Evolutionary conservation across 306 rosid genomes (phyloP).

Genomic region (Castanospermum australe): DNA sequence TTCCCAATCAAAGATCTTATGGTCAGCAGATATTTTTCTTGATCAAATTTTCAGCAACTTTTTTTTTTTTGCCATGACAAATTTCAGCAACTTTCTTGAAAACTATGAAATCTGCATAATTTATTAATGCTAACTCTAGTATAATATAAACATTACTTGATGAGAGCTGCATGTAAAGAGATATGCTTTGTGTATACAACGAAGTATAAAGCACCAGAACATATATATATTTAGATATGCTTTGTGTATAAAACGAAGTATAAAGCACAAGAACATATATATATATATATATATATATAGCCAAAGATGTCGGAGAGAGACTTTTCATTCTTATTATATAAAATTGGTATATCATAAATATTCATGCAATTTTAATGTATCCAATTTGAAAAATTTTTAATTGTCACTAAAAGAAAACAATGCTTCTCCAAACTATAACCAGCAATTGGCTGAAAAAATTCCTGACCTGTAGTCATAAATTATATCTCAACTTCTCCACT

Average conservation of each 20-base stretch:
- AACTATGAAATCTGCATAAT: not conserved
- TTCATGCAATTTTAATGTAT: not conserved
- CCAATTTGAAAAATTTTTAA: not conserved
- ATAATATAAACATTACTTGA: not conserved
- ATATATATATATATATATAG: too few relatives aligned
- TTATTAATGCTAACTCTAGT: not conserved
- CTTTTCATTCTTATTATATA: not conserved
- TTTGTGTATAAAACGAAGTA: not conserved
- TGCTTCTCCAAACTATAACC: slow-evolving; percentile 12
- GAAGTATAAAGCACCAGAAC: not conserved
- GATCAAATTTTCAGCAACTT: not conserved
- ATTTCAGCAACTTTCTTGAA: not conserved
- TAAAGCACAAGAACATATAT: not conserved
- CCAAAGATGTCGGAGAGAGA: not conserved
- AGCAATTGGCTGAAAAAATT: slow-evolving; percentile 15
- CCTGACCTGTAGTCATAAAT: slow-evolving; percentile 2
- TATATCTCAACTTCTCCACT: slow-evolving; percentile 13
- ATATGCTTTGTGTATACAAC: not conserved
- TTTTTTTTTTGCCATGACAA: not conserved
- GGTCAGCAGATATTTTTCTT: not conserved
- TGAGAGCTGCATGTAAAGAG: not conserved
- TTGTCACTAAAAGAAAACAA: not conserved
- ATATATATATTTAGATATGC: too few relatives aligned
- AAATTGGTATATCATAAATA: not conserved
- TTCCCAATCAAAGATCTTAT: not conserved